These are phyloP conservation scores for Phytopythium montanum DNA, from an alignment of 352 stramenopile species.

Conservation along the genomic window DNA sequence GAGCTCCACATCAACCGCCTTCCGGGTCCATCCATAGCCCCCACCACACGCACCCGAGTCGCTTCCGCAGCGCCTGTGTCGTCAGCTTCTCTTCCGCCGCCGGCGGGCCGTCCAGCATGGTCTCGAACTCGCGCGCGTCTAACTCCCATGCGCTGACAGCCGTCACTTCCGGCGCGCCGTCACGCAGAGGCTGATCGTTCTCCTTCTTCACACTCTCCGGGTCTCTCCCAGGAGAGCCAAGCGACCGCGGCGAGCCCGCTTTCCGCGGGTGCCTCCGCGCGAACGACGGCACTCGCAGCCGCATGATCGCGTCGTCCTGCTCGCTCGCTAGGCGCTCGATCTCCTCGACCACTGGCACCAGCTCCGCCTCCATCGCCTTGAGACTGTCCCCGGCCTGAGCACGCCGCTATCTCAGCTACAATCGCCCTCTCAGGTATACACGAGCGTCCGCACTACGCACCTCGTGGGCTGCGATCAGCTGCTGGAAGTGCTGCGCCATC, in stretches of 20 bases:
- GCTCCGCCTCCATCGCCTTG: slow-evolving; percentile 17
- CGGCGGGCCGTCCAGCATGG: slow-evolving; percentile 45
- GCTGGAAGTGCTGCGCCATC: slow-evolving; percentile 33
- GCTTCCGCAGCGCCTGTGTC: slow-evolving; percentile 48
- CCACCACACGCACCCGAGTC: slow-evolving; percentile 39
- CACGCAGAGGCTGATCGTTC: not conserved
- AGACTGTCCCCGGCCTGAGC: slow-evolving; percentile 16
- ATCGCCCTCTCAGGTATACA: not conserved
- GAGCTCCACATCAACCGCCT: not conserved
- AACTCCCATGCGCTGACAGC: slow-evolving; percentile 18
- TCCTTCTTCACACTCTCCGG: not conserved
- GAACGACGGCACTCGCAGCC: slow-evolving; percentile 4
- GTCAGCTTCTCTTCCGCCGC: slow-evolving; percentile 42
- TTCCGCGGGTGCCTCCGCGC: slow-evolving; percentile 1
- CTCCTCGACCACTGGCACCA: slow-evolving; percentile 14
- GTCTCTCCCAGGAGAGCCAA: not conserved
- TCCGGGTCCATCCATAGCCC: not conserved
- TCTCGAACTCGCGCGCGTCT: slow-evolving; percentile 46
- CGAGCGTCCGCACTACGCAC: not conserved
- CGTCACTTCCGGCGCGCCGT: not conserved
- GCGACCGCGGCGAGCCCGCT: not conserved
- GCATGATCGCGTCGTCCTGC: slow-evolving; percentile 1
- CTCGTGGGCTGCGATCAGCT: slow-evolving; percentile 5
- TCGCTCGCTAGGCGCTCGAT: slow-evolving; percentile 15
- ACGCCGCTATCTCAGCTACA: not conserved